phyloP scores from a whole-genome alignment of 306 rosid genomes.

The Vicia sativa region DNA sequence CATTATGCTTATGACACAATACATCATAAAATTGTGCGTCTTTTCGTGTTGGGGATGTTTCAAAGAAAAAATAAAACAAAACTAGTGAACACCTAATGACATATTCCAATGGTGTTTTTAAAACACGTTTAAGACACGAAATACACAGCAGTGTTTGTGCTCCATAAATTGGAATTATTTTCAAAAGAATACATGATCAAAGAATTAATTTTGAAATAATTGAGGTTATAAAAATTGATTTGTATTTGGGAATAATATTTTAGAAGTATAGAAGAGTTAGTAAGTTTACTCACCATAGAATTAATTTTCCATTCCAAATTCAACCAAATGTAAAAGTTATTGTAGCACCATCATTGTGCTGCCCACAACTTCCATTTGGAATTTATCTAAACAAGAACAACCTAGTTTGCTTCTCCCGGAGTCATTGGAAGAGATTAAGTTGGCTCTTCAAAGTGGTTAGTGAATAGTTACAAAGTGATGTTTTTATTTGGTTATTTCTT shows the following conservation, averaged over 20 bases:
- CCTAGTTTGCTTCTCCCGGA: not conserved
- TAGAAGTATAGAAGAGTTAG: not conserved
- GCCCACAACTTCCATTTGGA: conserved; percentile 1
- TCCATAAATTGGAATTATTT: conserved; percentile 7
- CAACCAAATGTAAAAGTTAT: not conserved
- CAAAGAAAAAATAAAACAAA: not conserved
- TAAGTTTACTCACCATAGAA: not conserved
- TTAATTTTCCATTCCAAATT: not conserved
- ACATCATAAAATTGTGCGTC: not conserved
- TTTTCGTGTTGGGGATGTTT: not conserved
- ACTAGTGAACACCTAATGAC: not conserved
- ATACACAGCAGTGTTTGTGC: not conserved
- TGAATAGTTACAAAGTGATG: not conserved
- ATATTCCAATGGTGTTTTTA: not conserved
- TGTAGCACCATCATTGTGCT: not conserved
- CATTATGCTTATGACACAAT: conserved; percentile 7
- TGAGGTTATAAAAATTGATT: not conserved
- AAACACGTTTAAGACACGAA: not conserved
- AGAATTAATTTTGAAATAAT: not conserved
- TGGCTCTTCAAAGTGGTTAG: not conserved
- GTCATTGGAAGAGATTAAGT: not conserved
- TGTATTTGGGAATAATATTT: not conserved
- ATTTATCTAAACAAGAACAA: not conserved
- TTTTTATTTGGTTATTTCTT: conserved; percentile 1
- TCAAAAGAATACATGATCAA: not conserved